Percentiles rank a stretch among this genome's conserved stretches.
phyloP scores from a whole-genome alignment of 495 filamentous ascomycete species.

The Penicillium manginii region DNA sequence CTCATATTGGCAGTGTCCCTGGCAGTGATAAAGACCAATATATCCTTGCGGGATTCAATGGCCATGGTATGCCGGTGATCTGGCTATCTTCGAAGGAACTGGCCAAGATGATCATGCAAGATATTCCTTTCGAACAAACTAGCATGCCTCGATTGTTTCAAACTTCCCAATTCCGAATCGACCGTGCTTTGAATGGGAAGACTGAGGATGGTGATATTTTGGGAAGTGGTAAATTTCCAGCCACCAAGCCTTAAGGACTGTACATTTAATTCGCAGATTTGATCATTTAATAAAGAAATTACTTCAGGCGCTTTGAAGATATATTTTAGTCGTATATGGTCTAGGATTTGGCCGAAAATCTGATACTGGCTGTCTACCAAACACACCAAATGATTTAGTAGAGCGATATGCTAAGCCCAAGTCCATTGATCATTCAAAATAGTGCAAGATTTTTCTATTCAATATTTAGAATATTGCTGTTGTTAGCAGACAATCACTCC shows the following conservation, averaged over 20 bases:
- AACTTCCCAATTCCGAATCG: constrained; percentile 25
- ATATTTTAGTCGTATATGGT: no score
- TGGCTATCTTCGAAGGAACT: constrained; percentile 47
- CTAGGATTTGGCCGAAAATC: no score
- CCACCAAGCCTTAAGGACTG: constrained; percentile 18
- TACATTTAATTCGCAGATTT: background rate
- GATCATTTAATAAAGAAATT: background rate
- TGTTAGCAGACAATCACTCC: no score
- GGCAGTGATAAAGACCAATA: constrained; percentile 40
- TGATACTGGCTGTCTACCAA: no score
- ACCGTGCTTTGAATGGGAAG: constrained; percentile 21
- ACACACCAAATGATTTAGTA: no score
- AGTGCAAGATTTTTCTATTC: no score
- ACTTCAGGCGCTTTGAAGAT: background rate
- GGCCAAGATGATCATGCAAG: constrained; percentile 46
- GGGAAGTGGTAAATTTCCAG: constrained; percentile 18
- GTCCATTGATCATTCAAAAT: no score
- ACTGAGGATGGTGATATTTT: constrained; percentile 26
- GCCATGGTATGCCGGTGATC: constrained; percentile 58
- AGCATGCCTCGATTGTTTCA: constrained; percentile 42
- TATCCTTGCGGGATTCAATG: constrained; percentile 57
- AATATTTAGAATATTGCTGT: no score
- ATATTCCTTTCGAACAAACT: constrained; percentile 38
- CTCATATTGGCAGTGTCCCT: constrained; percentile 53
- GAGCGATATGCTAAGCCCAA: no score